Percentiles rank a stretch among this genome's conserved stretches.
These are phyloP conservation scores for Acacia concinna DNA, from an alignment of 331 rosid genomes.

Conservation along the genomic window DNA sequence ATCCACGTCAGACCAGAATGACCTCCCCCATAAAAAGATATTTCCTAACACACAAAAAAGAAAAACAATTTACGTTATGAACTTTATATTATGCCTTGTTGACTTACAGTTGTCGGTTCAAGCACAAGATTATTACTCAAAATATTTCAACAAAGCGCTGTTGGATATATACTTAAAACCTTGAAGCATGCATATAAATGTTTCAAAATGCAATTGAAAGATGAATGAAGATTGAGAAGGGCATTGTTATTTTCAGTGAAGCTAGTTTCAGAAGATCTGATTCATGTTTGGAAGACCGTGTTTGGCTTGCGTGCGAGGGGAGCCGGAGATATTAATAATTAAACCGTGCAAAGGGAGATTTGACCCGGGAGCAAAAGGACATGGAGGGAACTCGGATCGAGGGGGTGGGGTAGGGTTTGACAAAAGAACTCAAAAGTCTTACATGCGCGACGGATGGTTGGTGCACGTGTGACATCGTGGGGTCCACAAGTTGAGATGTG, in stretches of 20 bases:
- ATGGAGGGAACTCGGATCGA: background rate
- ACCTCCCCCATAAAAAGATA: background rate
- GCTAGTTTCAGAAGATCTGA: background rate
- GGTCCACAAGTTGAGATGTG: background rate
- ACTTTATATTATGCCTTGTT: background rate
- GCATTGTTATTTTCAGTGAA: background rate
- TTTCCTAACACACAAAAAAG: background rate
- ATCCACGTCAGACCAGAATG: no score
- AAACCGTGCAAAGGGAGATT: background rate
- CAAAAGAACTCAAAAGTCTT: background rate
- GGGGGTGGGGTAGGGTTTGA: background rate
- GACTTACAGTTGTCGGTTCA: background rate
- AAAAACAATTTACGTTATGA: no score
- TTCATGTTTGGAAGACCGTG: background rate
- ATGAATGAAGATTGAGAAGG: background rate
- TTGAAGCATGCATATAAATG: background rate
- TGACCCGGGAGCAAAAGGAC: background rate
- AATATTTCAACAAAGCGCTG: background rate
- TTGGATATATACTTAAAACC: background rate
- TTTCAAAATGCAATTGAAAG: background rate
- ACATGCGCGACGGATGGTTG: background rate
- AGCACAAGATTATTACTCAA: background rate
- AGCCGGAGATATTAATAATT: background rate
- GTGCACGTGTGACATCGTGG: background rate
- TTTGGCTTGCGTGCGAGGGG: background rate